phyloP scores from a whole-genome alignment of 1,139 yeast species.

The Suzukiozyma palmioleophila region DNA sequence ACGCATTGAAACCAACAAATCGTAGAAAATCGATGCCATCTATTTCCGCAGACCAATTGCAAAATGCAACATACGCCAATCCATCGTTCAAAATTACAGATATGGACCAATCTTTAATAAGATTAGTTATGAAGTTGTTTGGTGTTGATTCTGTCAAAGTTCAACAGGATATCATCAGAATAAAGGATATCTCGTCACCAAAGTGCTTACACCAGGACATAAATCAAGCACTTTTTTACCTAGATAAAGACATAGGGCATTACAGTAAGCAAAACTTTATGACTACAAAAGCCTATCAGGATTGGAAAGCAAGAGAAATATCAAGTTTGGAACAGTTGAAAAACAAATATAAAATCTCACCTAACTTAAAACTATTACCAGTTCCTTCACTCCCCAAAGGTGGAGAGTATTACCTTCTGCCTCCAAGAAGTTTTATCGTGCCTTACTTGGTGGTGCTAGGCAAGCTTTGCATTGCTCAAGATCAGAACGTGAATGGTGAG shows the following conservation, averaged over 20 bases:
- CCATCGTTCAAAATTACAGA: slow-evolving; percentile 51
- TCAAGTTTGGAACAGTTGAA: slow-evolving; percentile 32
- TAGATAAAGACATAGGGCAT: slow-evolving; percentile 39
- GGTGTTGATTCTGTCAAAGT: slow-evolving; percentile 33
- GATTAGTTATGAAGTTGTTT: slow-evolving; percentile 38
- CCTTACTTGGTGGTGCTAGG: slow-evolving; percentile 25
- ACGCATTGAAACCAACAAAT: slow-evolving; percentile 33
- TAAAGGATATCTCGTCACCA: slow-evolving; percentile 41
- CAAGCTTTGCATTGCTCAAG: slow-evolving; percentile 26
- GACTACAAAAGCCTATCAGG: slow-evolving; percentile 32
- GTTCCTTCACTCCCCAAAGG: slow-evolving; percentile 29
- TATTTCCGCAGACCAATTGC: background rate
- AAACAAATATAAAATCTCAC: slow-evolving; percentile 36
- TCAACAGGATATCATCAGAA: slow-evolving; percentile 46
- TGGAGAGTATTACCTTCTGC: slow-evolving; percentile 38
- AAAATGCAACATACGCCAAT: slow-evolving; percentile 22
- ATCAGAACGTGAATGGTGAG: slow-evolving; percentile 9
- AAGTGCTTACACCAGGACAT: slow-evolving; percentile 43
- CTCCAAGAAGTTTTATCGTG: slow-evolving; percentile 28
- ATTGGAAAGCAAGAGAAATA: slow-evolving; percentile 51
- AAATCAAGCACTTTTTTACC: slow-evolving; percentile 32
- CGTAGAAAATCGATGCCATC: slow-evolving; percentile 8
- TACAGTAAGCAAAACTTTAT: slow-evolving; percentile 41
- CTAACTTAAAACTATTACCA: slow-evolving; percentile 27
- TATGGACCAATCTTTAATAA: slow-evolving; percentile 39